These are phyloP conservation scores for Saccharomyces eubayanus DNA, from an alignment of 805 yeast genomes.

Conservation along the genomic window DNA sequence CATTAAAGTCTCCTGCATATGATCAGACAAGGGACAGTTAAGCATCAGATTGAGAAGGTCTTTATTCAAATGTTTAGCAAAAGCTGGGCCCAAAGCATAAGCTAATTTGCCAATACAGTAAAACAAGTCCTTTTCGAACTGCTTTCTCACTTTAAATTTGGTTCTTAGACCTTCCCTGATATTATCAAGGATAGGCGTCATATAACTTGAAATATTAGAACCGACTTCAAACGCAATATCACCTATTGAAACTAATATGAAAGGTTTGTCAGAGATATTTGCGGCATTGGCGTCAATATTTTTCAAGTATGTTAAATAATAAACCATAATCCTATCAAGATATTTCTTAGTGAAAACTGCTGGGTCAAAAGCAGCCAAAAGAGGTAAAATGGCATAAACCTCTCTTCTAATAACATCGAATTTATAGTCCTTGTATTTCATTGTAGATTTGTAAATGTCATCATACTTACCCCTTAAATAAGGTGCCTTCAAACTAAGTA, in stretches of 20 bases:
- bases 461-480: constrained; percentile 65
- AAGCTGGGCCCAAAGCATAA: constrained; percentile 83
- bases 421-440: constrained; percentile 70
- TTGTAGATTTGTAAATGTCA: constrained; percentile 65
- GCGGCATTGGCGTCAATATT: constrained; percentile 40
- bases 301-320: constrained; percentile 70
- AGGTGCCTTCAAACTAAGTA: constrained; percentile 62
- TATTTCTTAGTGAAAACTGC: constrained; percentile 69
- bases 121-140: constrained; percentile 76
- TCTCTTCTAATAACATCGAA: constrained; percentile 70
- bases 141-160: constrained; percentile 48
- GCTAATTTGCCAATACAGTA: constrained; percentile 84
- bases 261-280: constrained; percentile 48
- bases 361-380: constrained; percentile 71
- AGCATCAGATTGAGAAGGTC: constrained; percentile 74
- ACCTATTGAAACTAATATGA: constrained; percentile 75
- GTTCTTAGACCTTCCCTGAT: constrained; percentile 66
- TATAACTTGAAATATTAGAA: constrained; percentile 75
- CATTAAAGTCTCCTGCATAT: constrained; percentile 67
- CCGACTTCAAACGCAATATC: constrained; percentile 69
- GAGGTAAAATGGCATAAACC: constrained; percentile 75
- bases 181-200: constrained; percentile 79
- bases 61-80: constrained; percentile 78
- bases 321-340: constrained; percentile 68
- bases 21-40: constrained; percentile 74